These are phyloP conservation scores for Dendrobium chrysotoxum DNA, from an alignment of 106 monocot genomes.

Conservation along the genomic window DNA sequence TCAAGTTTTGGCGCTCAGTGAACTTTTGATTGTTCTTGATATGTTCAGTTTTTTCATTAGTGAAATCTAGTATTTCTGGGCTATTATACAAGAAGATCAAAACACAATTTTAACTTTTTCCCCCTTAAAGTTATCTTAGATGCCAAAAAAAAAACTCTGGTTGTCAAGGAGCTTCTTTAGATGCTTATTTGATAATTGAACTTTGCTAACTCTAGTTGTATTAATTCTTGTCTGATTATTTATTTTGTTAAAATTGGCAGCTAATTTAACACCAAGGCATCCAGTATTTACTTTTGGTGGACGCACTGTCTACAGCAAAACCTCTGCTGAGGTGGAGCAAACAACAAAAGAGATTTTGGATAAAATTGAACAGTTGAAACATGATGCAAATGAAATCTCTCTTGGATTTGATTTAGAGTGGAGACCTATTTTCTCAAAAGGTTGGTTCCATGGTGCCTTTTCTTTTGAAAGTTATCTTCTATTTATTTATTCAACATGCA, in stretches of 20 bases:
- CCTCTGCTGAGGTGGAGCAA: conserved; percentile 59
- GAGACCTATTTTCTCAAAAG: conserved; percentile 62
- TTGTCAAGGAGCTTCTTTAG: background rate
- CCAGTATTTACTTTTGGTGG: conserved; percentile 58
- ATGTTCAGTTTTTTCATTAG: background rate
- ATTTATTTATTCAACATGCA: background rate
- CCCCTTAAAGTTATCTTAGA: background rate
- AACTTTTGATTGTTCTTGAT: background rate
- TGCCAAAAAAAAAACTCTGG: background rate
- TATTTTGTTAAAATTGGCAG: conserved; percentile 24
- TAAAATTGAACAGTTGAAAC: conserved; percentile 36
- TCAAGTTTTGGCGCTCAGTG: background rate
- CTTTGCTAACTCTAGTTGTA: background rate
- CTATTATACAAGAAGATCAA: no score
- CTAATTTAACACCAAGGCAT: conserved; percentile 27
- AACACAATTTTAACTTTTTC: no score
- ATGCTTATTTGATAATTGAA: background rate
- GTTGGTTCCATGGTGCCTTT: conserved; percentile 19
- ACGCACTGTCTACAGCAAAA: conserved; percentile 60
- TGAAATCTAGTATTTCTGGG: no score
- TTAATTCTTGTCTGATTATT: background rate
- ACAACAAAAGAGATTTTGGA: conserved; percentile 47
- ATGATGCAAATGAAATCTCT: conserved; percentile 24
- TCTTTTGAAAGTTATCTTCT: background rate
- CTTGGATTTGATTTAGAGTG: conserved; percentile 94